Base-by-base conservation (phyloP, 768 basidiomycete genomes). In the Suillus decipiens region DNA sequence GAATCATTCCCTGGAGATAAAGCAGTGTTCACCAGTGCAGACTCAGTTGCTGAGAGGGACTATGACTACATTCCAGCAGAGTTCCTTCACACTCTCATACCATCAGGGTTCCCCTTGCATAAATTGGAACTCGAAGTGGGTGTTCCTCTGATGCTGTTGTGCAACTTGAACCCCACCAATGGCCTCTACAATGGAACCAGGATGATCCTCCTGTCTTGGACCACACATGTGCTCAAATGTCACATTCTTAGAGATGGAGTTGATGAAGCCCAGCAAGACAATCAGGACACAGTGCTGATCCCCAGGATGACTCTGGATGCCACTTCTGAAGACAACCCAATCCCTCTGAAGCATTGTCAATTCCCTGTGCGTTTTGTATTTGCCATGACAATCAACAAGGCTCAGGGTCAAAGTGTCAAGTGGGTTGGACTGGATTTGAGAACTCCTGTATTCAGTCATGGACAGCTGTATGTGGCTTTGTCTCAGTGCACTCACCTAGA, bases 101-200 rank as follows among this genome's bases (percentile, higher is more conserved):
- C 73, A 28, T 28, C 28, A 28, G 76, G 78, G 9, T 69, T 84
- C 47, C 84, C 83, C 0, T 72, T 77, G 12, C 70, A 73, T 0
- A 63, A 77, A n/a, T 66, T 81, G 1, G 60, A 64, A 5, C 62
- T 81, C 34, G 74, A 80, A 62, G 19, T 68, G 64, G 72, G 75
- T 55, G 67, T 67, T n/a, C 72, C 79, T 5, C 51, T 84, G 0
- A 83, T 84, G 63, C 65, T 84, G 0, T 68, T 85, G 0, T 58
- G 79, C 0, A 84, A 86, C 66, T 67, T 85, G 19, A 67, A 72
- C 54, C 76, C 80, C 5, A 15, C 59, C 0, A 47, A 69, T 31
- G 78, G 80, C 0, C 66, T 81, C 0, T 81, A 75, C 63, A 80
- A 81, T 75, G 81, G 80, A 1, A 77, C 78, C 0, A 28, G 73